Percentiles rank a stretch among this genome's conserved stretches.
Conservation (phyloP, 805 yeast genomes). For the Ogataea salicorniae region DNA sequence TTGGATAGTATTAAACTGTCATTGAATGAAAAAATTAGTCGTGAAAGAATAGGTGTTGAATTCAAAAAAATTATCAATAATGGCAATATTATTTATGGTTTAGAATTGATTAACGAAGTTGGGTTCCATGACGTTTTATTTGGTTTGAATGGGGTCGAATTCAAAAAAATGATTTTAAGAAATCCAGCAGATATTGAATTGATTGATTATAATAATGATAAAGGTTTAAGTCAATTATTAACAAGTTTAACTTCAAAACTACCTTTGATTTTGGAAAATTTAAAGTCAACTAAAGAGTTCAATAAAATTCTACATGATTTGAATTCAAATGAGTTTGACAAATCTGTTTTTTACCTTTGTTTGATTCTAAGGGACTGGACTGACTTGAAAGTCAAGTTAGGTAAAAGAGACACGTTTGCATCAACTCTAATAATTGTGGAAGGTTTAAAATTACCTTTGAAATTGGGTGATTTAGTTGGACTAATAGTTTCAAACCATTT, state of each 20-base stretch:
- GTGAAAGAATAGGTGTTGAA: slow-evolving; percentile 88
- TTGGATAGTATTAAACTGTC: slow-evolving; percentile 50
- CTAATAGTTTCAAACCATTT: slow-evolving; percentile 34
- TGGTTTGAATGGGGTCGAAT: slow-evolving; percentile 32
- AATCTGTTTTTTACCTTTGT: slow-evolving; percentile 39
- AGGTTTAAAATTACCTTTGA: slow-evolving; percentile 61
- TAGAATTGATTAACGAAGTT: slow-evolving; percentile 51
- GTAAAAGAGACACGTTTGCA: slow-evolving; percentile 32
- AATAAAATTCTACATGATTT: slow-evolving; percentile 14
- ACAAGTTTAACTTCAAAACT: slow-evolving; percentile 15
- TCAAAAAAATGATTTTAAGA: slow-evolving; percentile 2
- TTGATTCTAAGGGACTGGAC: slow-evolving; percentile 48
- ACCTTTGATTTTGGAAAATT: slow-evolving; percentile 17
- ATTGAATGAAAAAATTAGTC: slow-evolving; percentile 68
- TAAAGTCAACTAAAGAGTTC: slow-evolving; percentile 5
- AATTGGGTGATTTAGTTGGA: slow-evolving; percentile 47
- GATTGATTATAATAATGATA: slow-evolving; percentile 7
- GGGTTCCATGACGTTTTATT: slow-evolving; percentile 54
- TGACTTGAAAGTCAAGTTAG: slow-evolving; percentile 26
- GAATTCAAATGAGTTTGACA: slow-evolving; percentile 19
- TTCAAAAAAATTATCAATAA: slow-evolving; percentile 71
- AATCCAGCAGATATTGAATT: slow-evolving; percentile 7
- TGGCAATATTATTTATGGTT: slow-evolving; percentile 55
- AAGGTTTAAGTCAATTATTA: slow-evolving; percentile 15
- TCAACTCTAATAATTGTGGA: slow-evolving; percentile 54